Evolutionary conservation across 768 basidiomycete genomes (phyloP).

Genomic region (Lactarius indigo): DNA sequence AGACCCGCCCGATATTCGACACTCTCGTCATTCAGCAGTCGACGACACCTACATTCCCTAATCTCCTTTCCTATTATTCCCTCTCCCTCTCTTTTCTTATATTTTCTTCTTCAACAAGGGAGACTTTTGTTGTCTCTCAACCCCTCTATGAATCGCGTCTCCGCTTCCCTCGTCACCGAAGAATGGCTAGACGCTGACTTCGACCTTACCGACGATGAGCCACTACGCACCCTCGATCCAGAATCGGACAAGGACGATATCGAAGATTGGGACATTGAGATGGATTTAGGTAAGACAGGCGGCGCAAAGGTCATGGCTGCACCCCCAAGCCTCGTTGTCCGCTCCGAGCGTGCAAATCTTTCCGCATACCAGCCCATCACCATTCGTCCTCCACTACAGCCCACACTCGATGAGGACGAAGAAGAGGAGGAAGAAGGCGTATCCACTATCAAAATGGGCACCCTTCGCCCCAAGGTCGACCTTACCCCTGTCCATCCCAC

Average conservation of each 20-base stretch:
- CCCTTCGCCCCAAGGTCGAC: slow-evolving; percentile 34
- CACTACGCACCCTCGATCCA: slow-evolving; percentile 54
- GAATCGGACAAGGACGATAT: slow-evolving; percentile 64
- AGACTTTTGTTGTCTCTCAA: slow-evolving; percentile 23
- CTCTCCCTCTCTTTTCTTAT: slow-evolving; percentile 1
- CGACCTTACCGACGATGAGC: slow-evolving; percentile 72
- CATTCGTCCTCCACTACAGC: slow-evolving; percentile 61
- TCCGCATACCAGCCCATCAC: slow-evolving; percentile 47
- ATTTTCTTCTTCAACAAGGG: slow-evolving; percentile 19
- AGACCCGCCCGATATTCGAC: background rate
- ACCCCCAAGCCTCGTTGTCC: slow-evolving; percentile 38
- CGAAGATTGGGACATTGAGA: slow-evolving; percentile 80
- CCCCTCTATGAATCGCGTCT: slow-evolving; percentile 51
- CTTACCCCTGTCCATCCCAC: slow-evolving; percentile 31
- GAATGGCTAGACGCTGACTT: slow-evolving; percentile 90
- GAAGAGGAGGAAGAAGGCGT: slow-evolving; percentile 80
- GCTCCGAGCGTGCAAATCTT: slow-evolving; percentile 37
- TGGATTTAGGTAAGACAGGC: slow-evolving; percentile 60
- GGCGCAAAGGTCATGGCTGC: slow-evolving; percentile 45
- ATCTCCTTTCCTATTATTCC: background rate
- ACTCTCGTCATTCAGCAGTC: slow-evolving; percentile 1
- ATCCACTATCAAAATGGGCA: slow-evolving; percentile 76
- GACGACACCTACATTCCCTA: background rate
- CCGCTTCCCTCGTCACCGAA: slow-evolving; percentile 59
- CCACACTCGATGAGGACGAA: slow-evolving; percentile 48